A percentile compares a stretch with the other conserved stretches of the same genome.
Evolutionary conservation across 192 early-diverging fungal species (phyloP).

Genomic region (Helicostylum pulchrum): DNA sequence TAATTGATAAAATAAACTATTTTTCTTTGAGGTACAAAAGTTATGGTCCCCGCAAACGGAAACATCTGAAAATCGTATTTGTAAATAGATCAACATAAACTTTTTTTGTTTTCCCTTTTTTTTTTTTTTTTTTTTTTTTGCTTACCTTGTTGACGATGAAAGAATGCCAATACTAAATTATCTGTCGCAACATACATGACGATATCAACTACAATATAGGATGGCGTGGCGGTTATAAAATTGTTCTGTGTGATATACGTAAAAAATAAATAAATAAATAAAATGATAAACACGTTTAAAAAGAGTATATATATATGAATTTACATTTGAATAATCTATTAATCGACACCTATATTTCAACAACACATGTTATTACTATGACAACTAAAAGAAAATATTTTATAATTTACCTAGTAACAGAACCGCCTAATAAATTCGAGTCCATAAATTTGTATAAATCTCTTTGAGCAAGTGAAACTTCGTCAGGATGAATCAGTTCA

Average conservation of each 20-base stretch:
- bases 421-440: slow-evolving; percentile 10
- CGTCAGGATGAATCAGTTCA: slow-evolving; percentile 30
- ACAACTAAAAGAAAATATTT: too few species aligned
- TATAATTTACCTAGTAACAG: slow-evolving; percentile 23
- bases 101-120: neutral
- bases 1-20: neutral
- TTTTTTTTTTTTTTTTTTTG: neutral
- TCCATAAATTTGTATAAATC: slow-evolving; percentile 24
- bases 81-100: neutral
- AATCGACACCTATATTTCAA: slow-evolving; percentile 18
- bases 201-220: slow-evolving; percentile 30
- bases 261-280: too few species aligned
- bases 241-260: too few species aligned
- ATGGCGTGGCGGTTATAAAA: neutral
- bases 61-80: neutral
- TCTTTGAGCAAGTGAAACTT: slow-evolving; percentile 17
- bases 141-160: slow-evolving; percentile 22
- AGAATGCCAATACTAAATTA: slow-evolving; percentile 23
- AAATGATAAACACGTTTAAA: neutral
- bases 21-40: neutral
- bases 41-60: slow-evolving; percentile 11
- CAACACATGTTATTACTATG: neutral
- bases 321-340: slow-evolving; percentile 8
- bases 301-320: too few species aligned
- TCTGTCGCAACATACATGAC: slow-evolving; percentile 35